Base-by-base conservation (phyloP, 2,329 filamentous ascomycete genomes). In the Peltaster fructicola region DNA sequence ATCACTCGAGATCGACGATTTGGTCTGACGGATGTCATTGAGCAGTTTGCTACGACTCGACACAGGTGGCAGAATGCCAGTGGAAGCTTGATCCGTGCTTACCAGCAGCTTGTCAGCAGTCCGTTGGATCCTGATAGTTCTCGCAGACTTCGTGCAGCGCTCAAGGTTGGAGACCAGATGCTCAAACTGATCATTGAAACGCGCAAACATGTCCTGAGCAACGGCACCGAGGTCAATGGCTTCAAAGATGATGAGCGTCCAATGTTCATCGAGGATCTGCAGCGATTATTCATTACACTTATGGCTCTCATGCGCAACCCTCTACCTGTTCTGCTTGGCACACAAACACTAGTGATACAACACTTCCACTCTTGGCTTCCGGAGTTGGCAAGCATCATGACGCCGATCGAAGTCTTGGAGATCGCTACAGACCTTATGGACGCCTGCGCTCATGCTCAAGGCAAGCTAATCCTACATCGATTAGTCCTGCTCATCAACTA, bases 301-400 rank as follows among this genome's bases (percentile, higher is more conserved):
- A 82, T 95, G 51, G 63, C 66, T 9, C 68, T 98, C 53, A 93
- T 98, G 80, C 71, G 73, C 31, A 92, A 81, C 47, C 63, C 72
- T 2, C 77, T 81, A 3, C 78, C 88, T 0, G 73, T 84, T 10
- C 58, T 95, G 13, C 78, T 95, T 8, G 88, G 88, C 16, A 95
- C 79, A 34, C 91, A 98, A 53, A 95, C 88, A 0, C 59, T 98
- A 24, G 73, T 90, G 3, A 82, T 95, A 8, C 88, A 98, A 50
- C 81, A 95, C 48, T 91, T 95, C 48, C 85, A 95, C 45, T 78
- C 79, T 0, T 98, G 88, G 88, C 59, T 98, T n/a, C 85, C 88
- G 0, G 85, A 95, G 45, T 67, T 98, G 7, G 63, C 69, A 1
- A 70, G 73, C 2, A 61, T 88, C 17, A 63, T 95, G 44, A 68